A percentile compares a stretch with the other conserved stretches of the same genome.
phyloP scores from a whole-genome alignment of 176 grass and related monocot genomes.

The Aegilops speltoides region DNA sequence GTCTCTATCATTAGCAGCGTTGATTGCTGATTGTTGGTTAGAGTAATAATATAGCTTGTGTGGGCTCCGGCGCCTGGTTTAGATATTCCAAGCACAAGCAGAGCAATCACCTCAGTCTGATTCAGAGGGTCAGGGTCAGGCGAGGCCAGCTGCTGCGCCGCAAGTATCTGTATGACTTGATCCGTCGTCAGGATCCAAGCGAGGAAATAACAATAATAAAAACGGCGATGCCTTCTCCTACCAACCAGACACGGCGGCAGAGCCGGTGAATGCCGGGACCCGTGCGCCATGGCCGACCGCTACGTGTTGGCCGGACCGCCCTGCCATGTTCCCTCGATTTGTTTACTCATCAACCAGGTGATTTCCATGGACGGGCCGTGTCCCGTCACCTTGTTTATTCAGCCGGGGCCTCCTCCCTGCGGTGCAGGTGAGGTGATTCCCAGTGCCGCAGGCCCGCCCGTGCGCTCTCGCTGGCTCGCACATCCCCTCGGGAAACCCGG shows the following conservation, averaged over 20 bases:
- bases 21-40: too few relatives aligned
- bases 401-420: too few relatives aligned
- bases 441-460: not conserved
- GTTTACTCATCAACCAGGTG: not conserved
- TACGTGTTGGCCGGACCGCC: not conserved
- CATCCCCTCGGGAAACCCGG: not conserved
- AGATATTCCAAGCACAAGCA: too few relatives aligned
- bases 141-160: not conserved
- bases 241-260: not conserved
- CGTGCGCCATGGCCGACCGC: not conserved
- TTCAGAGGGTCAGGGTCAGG: too few relatives aligned
- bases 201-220: not conserved
- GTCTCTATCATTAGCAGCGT: too few relatives aligned
- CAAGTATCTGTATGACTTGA: not conserved
- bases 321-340: not conserved
- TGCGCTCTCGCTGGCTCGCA: not conserved
- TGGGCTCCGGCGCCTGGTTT: too few relatives aligned
- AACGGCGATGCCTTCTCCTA: not conserved
- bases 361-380: too few relatives aligned
- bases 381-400: too few relatives aligned
- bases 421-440: not conserved
- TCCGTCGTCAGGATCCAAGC: not conserved
- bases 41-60: too few relatives aligned
- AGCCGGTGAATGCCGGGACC: constrained; percentile 10
- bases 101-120: too few relatives aligned